Evolutionary conservation across 257 asterid species (phyloP).

Genomic region (Gentiana macrophylla): DNA sequence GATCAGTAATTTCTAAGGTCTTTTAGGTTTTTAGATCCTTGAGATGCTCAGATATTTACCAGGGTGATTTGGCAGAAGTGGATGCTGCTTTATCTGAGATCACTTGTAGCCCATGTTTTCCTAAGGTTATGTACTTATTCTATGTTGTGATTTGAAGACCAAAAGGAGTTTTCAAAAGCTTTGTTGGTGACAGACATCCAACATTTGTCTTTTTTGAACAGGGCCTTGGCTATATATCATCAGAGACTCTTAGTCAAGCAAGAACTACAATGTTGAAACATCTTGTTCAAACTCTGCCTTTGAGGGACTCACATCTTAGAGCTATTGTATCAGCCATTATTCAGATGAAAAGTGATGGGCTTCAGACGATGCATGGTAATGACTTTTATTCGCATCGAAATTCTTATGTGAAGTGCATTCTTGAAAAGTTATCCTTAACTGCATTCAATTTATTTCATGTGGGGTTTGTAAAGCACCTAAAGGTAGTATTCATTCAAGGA

Average conservation of each 20-base stretch:
- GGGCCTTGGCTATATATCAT: constrained; percentile 52
- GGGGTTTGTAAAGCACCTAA: constrained; percentile 12
- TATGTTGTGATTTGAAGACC: not conserved
- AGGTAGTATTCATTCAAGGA: constrained; percentile 13
- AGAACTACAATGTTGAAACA: constrained; percentile 33
- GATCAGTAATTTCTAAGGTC: constrained; percentile 4
- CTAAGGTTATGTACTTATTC: constrained; percentile 42
- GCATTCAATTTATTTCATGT: constrained; percentile 15
- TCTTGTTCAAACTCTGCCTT: constrained; percentile 43
- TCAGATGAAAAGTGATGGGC: constrained; percentile 46
- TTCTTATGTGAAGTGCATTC: too few species aligned
- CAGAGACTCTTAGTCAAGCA: constrained; percentile 35
- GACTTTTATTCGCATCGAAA: constrained; percentile 25
- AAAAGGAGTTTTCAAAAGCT: too few species aligned
- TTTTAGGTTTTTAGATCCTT: constrained; percentile 40
- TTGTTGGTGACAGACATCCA: not conserved
- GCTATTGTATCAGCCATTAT: constrained; percentile 40
- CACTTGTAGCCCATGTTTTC: constrained; percentile 32
- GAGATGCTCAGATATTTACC: constrained; percentile 33
- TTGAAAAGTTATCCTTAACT: constrained; percentile 12
- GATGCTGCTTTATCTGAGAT: constrained; percentile 47
- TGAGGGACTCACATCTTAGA: constrained; percentile 58
- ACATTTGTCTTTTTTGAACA: constrained; percentile 17
- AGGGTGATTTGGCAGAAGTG: constrained; percentile 39
- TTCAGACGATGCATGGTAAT: constrained; percentile 22